phyloP scores from a whole-genome alignment of 176 grass and related monocot genomes.

The Olyra latifolia region DNA sequence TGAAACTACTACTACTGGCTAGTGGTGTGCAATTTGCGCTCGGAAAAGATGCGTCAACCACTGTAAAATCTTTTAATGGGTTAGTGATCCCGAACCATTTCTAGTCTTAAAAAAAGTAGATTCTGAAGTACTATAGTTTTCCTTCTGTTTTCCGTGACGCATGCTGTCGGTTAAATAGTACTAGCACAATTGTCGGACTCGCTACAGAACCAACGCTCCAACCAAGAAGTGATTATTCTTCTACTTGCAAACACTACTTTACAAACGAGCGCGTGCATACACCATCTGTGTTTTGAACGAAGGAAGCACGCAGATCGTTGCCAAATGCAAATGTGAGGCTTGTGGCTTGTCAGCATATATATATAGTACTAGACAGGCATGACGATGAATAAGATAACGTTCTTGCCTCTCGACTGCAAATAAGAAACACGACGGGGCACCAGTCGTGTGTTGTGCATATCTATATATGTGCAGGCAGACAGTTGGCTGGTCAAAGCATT shows the following conservation, averaged over 20 bases:
- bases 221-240: slow-evolving; percentile 2
- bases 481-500: slow-evolving; percentile 28
- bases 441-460: background rate
- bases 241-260: background rate
- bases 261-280: background rate
- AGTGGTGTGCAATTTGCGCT: slow-evolving; percentile 3
- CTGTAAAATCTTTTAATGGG: background rate
- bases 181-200: slow-evolving; percentile 5
- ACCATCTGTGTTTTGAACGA: background rate
- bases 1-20: background rate
- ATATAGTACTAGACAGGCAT: background rate
- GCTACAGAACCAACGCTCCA: background rate
- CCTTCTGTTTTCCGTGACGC: background rate
- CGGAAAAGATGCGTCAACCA: background rate
- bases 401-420: slow-evolving; percentile 3
- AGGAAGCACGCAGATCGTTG: background rate
- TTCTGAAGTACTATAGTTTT: background rate
- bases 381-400: background rate
- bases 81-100: background rate
- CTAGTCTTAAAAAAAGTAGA: background rate
- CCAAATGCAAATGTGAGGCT: background rate
- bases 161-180: background rate
- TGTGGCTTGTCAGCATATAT: background rate
- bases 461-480: background rate
- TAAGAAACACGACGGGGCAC: slow-evolving; percentile 19